Conservation (phyloP, 495 filamentous ascomycete genomes). For the Lasiosphaeriaceae sp. region DNA sequence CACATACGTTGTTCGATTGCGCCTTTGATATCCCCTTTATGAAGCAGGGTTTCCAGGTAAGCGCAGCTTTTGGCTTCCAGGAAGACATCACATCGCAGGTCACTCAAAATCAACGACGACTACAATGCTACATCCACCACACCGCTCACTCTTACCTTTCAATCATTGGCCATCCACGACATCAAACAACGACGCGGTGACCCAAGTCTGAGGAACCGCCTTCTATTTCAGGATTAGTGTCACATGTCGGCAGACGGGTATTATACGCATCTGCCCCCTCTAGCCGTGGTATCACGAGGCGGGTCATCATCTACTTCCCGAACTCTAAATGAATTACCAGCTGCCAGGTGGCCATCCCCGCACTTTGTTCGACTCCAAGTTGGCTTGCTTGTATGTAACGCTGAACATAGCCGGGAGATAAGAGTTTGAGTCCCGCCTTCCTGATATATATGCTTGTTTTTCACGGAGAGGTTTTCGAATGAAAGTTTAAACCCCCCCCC, state of each 20-base stretch:
- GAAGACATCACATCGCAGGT: too few species aligned
- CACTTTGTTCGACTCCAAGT: neutral
- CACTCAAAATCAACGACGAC: too few species aligned
- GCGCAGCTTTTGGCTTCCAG: too few species aligned
- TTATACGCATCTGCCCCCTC: neutral
- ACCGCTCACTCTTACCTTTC: neutral
- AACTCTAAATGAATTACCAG: neutral
- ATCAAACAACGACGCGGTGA: neutral
- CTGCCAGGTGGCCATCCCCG: neutral
- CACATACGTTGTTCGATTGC: too few species aligned
- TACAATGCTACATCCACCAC: too few species aligned
- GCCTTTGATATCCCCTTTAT: too few species aligned
- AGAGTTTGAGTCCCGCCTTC: neutral
- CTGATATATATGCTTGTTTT: neutral
- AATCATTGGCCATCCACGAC: neutral
- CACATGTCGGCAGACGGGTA: neutral
- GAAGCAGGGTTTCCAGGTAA: too few species aligned
- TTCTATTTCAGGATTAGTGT: neutral
- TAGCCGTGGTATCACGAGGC: neutral
- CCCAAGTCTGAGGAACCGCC: neutral
- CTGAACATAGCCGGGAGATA: slow-evolving; percentile 10
- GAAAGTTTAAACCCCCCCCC: too few species aligned
- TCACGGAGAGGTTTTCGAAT: too few species aligned
- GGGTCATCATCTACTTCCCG: neutral
- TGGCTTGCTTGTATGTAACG: slow-evolving; percentile 8